phyloP scores from a whole-genome alignment of 2,329 filamentous ascomycete genomes.

The Nemania sp. region DNA sequence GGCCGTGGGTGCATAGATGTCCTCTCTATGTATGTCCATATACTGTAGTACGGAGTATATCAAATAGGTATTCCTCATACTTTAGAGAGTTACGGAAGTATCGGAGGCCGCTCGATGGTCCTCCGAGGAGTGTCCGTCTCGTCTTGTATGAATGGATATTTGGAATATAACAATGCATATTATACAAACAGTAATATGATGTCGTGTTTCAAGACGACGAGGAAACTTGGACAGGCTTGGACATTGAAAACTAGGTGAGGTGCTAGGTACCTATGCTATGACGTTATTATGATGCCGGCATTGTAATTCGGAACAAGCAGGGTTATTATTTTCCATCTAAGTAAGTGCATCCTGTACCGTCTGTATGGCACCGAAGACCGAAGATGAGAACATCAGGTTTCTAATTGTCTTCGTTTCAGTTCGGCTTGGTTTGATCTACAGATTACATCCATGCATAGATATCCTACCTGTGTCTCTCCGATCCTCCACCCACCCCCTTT shows the following conservation, averaged over 20 bases:
- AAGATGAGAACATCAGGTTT: background rate
- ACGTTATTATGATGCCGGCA: background rate
- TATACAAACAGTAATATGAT: conserved; percentile 5
- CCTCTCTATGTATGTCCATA: too few species aligned
- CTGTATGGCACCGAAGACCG: too few species aligned
- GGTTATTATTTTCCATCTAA: too few species aligned
- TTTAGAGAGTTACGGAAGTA: background rate
- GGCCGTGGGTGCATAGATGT: too few species aligned
- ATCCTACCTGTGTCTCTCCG: too few species aligned
- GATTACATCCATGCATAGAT: too few species aligned
- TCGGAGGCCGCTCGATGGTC: background rate
- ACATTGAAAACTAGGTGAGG: background rate
- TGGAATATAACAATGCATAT: conserved; percentile 7
- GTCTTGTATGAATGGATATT: conserved; percentile 16
- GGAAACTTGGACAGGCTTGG: background rate
- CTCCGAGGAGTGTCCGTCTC: background rate
- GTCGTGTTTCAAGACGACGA: background rate
- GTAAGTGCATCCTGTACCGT: too few species aligned
- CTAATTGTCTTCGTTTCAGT: background rate
- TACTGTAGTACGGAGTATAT: too few species aligned
- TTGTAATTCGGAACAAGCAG: too few species aligned
- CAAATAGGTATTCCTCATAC: background rate
- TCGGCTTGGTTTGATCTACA: background rate
- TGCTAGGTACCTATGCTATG: background rate
- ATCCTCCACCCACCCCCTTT: background rate